Evolutionary conservation across 768 basidiomycete genomes (phyloP), one percentile per base, ranked within the genome.

Genomic region (Suillus subluteus): DNA sequence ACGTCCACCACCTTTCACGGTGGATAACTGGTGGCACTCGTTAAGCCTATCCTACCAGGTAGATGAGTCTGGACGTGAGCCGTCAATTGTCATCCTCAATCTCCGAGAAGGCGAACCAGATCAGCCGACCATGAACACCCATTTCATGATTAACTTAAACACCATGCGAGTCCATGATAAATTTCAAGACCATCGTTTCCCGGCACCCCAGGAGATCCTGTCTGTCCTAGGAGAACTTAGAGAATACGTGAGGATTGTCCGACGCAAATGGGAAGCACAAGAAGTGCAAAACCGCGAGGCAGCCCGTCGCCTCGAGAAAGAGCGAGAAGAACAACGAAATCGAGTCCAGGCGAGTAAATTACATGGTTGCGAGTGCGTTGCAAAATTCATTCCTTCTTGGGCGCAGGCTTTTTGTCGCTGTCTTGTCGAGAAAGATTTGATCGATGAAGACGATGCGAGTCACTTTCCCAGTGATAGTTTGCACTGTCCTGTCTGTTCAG

Each of bases 81-180:
- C 64, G 4, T 62, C 37, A 15, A 65, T 65, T 15, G 41, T 65
- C 5, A 65, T 65, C 21, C 26, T 65, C 26, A 65, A 65, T 40
- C 65, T 65, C 8, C 9, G 65, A 35, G 65, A 65, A 64, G 65
- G 64, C 12, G 62, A 52, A 26, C 12, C 50, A 4, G 13, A 52
- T 52, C 12, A 52, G 7, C 50, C 50, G 15, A 13, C 1, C 3
- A 65, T 65, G 65, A n/a, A 65, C 23, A 65, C 38, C 11, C 65
- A 48, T 26, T 65, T 65, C 32, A 65, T 48, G 64, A 65, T 65
- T 13, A 65, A 65, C 15, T 38, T 65, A 23, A 65, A 48, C 43
- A 48, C 64, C 8, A 43, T 63, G 62, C 13, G 37, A 15, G 4
- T 65, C 13, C 64, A 65, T 15, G 65, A 65, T 44, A 65, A 65